These are phyloP conservation scores for Spirogloea muscicola DNA, from an alignment of 139 green algal species.

Conservation along the genomic window DNA sequence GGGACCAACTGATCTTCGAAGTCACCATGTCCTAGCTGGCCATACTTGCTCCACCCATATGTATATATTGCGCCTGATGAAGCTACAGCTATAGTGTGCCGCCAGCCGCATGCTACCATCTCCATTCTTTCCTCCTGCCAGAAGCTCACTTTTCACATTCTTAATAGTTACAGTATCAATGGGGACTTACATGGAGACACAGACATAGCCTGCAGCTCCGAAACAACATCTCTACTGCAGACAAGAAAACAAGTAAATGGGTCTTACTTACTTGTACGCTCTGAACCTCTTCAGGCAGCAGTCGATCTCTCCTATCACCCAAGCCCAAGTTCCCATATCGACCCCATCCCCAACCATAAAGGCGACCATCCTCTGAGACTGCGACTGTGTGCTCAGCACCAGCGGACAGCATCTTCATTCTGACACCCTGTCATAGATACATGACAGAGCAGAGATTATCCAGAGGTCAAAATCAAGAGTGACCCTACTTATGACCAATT, in stretches of 20 bases:
- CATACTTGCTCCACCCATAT: constrained; percentile 89
- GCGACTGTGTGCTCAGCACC: constrained; percentile 75
- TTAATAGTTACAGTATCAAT: no score
- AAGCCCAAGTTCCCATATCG: constrained; percentile 82
- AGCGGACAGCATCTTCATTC: constrained; percentile 54
- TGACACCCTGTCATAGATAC: constrained; percentile 25
- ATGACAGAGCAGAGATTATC: no score
- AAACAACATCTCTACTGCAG: no score
- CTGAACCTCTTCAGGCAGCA: constrained; percentile 29
- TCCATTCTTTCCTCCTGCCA: constrained; percentile 44
- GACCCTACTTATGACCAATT: no score
- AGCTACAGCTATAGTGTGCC: constrained; percentile 70
- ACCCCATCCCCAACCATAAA: constrained; percentile 79
- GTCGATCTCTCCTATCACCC: constrained; percentile 63
- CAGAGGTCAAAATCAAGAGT: no score
- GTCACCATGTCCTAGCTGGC: constrained; percentile 81
- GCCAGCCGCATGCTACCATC: constrained; percentile 75
- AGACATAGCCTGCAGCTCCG: no score
- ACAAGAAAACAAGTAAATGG: no score
- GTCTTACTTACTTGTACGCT: no score
- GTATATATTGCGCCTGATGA: constrained; percentile 66
- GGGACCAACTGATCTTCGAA: constrained; percentile 43
- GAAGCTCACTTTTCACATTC: no score
- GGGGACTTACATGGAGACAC: no score
- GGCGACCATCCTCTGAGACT: constrained; percentile 44